Base-by-base conservation (phyloP, 2,329 filamentous ascomycete species). In the Ceratocystis cacaofunesta region DNA sequence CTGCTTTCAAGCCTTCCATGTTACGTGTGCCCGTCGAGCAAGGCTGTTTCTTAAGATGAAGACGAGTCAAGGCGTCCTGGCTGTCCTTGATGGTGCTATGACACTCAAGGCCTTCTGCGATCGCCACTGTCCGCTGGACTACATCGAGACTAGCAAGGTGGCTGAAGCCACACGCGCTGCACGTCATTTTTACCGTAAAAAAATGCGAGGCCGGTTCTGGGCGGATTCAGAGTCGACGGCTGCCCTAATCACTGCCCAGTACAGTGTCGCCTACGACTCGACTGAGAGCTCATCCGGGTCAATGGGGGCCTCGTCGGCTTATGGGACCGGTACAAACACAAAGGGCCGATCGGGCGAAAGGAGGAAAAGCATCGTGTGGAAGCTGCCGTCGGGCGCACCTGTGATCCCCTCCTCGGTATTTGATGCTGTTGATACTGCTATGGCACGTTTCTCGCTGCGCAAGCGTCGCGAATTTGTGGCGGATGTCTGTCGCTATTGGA, bases 401-500 rank as follows among this genome's bases (percentile, higher is more conserved):
- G 89, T 99, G 6, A 92, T 99, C 61, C 94, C 94, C 0, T 87
- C 92, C 69, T 86, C 89, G 1, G 88, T 97, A 2, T 91, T 91
- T 68, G 88, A 92, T 69, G 86, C 87, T 32, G 90, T 99, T 25
- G 89, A 96, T 70, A 84, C 84, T 57, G 89, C 92, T 0, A 80
- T 99, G 43, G 84, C 87, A 68, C 85, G 90, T 61, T 97, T 97
- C 73, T 84, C 84, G 44, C 78, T 85, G 66, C 85, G 88, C 36
- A 95, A 94, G 73, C 85, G 91, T 63, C 96, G 95, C 72, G 92
- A 96, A 68, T 99, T 90, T 73, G 86, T 95, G 1, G 87, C 90
- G 66, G 92, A 96, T 74, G 89, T 89, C 1, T 97, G 92, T 77
- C 91, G 90, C 70, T 99, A 97, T 76, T 99, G 94, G 94, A 97